Evolutionary conservation across 306 rosid species (phyloP).

Genomic region (Vigna mungo): DNA sequence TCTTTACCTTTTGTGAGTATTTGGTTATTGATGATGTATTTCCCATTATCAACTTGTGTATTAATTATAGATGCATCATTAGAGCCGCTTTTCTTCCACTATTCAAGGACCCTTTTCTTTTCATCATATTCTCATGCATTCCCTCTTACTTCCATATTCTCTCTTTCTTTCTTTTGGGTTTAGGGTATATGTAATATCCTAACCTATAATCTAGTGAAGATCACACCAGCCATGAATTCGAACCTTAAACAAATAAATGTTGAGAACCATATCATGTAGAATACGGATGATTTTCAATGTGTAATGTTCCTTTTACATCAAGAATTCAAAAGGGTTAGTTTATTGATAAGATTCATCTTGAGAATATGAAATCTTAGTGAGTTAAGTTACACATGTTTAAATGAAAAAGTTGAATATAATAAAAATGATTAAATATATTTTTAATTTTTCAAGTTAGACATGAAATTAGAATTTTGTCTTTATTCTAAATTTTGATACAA

Average conservation of each 20-base stretch:
- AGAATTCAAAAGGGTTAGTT: neutral
- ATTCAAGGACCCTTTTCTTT: neutral
- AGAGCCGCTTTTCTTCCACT: slow-evolving; percentile 16
- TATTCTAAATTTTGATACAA: too few species aligned
- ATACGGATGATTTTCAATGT: slow-evolving; percentile 16
- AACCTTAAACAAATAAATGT: neutral
- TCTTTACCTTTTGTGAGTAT: slow-evolving; percentile 11
- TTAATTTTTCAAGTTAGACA: too few species aligned
- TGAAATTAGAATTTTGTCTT: too few species aligned
- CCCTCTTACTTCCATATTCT: slow-evolving; percentile 20
- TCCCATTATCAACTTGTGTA: slow-evolving; percentile 29
- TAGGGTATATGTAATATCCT: neutral
- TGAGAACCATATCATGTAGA: slow-evolving; percentile 21
- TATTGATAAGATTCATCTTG: neutral
- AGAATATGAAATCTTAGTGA: too few species aligned
- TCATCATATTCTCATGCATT: slow-evolving; percentile 43
- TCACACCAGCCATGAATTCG: neutral
- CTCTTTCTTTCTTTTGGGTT: slow-evolving; percentile 5
- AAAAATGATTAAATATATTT: too few species aligned
- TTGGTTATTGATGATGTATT: neutral
- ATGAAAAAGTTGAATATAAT: too few species aligned
- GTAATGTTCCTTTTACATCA: slow-evolving; percentile 15
- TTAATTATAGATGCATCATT: slow-evolving; percentile 30
- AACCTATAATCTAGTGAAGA: neutral
- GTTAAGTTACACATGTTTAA: too few species aligned